Evolutionary conservation across 129 eudicot genomes (phyloP).

Genomic region (Gnaphalium uliginosum): DNA sequence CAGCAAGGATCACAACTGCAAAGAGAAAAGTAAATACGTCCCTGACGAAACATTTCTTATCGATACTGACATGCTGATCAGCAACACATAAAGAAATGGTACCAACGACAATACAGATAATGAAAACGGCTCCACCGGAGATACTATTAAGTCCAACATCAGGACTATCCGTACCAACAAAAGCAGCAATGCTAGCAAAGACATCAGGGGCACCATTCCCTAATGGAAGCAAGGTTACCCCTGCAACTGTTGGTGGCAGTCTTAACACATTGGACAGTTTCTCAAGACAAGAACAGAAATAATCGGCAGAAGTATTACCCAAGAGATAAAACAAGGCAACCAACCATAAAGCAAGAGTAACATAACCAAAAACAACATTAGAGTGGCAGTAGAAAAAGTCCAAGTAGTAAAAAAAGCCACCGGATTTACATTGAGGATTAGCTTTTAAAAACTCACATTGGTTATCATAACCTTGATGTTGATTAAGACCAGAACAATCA

Average conservation of each 20-base stretch:
- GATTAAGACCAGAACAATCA: constrained; percentile 50
- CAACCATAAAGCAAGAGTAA: constrained; percentile 53
- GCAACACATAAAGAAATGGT: constrained; percentile 53
- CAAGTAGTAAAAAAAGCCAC: constrained; percentile 62
- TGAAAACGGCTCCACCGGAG: constrained; percentile 75
- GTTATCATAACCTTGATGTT: constrained; percentile 46
- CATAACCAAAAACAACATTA: constrained; percentile 44
- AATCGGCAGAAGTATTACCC: constrained; percentile 85
- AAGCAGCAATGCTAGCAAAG: constrained; percentile 66
- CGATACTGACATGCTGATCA: constrained; percentile 45
- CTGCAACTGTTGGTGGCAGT: constrained; percentile 74
- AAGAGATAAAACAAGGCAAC: constrained; percentile 62
- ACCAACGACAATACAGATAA: constrained; percentile 77
- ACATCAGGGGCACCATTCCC: constrained; percentile 96
- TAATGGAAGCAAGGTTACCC: constrained; percentile 81
- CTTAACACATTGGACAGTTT: constrained; percentile 51
- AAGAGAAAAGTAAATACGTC: constrained; percentile 60
- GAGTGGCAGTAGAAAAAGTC: constrained; percentile 62
- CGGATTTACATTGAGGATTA: constrained; percentile 61
- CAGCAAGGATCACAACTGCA: constrained; percentile 45
- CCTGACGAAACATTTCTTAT: constrained; percentile 61
- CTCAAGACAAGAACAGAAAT: constrained; percentile 76
- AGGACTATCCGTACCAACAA: constrained; percentile 57
- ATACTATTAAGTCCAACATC: constrained; percentile 82
- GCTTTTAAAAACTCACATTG: constrained; percentile 61